Conservation (phyloP, 139 green algal genomes). For the Dunaliella primolecta region DNA sequence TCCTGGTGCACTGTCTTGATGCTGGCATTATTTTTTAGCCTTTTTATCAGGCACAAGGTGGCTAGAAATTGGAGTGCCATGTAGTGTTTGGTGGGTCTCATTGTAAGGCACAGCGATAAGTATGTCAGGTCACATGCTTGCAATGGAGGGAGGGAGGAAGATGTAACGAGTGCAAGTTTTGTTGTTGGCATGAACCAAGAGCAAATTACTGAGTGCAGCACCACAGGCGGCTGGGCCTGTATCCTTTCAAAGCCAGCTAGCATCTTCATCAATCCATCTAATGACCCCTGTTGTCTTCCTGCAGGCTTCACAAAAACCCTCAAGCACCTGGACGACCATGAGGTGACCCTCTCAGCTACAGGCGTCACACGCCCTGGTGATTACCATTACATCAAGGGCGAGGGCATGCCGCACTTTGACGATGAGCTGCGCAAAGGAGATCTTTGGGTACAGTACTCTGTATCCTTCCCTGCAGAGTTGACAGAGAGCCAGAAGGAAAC, state of each 20-base stretch:
- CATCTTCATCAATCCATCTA: too few relatives aligned
- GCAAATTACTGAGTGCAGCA: too few relatives aligned
- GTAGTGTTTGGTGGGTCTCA: not conserved
- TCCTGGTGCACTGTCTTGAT: not conserved
- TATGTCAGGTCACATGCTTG: too few relatives aligned
- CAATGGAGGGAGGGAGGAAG: too few relatives aligned
- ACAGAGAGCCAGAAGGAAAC: constrained; percentile 63
- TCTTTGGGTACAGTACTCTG: constrained; percentile 77
- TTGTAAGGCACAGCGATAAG: not conserved
- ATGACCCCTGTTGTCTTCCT: too few relatives aligned
- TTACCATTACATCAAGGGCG: constrained; percentile 22
- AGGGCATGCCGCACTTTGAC: constrained; percentile 63
- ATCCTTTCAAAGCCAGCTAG: too few relatives aligned
- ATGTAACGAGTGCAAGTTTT: too few relatives aligned
- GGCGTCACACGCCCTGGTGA: constrained; percentile 53
- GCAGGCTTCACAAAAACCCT: constrained; percentile 55
- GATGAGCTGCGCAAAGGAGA: constrained; percentile 54
- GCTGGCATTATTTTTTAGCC: not conserved
- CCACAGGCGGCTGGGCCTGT: too few relatives aligned
- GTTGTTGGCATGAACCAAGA: too few relatives aligned
- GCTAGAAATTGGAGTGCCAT: not conserved
- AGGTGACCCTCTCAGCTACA: constrained; percentile 37
- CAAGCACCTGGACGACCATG: constrained; percentile 91
- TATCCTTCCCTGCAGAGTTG: constrained; percentile 80
- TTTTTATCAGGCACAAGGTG: not conserved